These are phyloP conservation scores for Diaporthe destruens DNA, from an alignment of 2,329 filamentous ascomycete genomes.

Conservation along the genomic window DNA sequence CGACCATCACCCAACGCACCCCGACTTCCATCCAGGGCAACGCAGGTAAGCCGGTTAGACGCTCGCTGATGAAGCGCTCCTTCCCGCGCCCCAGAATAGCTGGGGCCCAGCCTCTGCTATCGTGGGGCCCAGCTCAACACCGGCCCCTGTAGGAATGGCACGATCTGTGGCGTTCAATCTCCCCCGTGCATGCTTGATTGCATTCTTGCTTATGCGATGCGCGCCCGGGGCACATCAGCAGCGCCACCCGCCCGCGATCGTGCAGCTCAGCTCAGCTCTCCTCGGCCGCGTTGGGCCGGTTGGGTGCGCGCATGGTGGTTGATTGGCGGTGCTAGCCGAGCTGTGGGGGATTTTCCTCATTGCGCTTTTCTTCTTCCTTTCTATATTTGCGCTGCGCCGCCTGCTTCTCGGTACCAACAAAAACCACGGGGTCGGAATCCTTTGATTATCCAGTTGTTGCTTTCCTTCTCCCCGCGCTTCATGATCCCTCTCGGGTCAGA, in stretches of 20 bases:
- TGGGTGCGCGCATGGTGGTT: background rate
- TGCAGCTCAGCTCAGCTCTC: constrained; percentile 12
- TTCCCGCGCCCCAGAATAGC: constrained; percentile 33
- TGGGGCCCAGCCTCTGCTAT: background rate
- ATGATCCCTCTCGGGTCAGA: background rate
- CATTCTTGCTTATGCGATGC: background rate
- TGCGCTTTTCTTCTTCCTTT: background rate
- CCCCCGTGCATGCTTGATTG: background rate
- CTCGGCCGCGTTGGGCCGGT: constrained; percentile 9
- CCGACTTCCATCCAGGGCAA: background rate
- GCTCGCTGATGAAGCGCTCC: constrained; percentile 19
- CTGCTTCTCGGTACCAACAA: constrained; percentile 6
- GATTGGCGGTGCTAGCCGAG: constrained; percentile 25
- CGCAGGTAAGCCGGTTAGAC: constrained; percentile 1
- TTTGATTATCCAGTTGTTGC: background rate
- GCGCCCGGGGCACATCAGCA: constrained; percentile 9
- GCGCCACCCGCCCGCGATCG: constrained; percentile 16
- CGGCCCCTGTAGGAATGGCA: background rate
- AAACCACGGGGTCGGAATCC: background rate
- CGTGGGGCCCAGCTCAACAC: constrained; percentile 18
- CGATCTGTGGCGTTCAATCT: background rate
- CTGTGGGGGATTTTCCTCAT: constrained; percentile 3
- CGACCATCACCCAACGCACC: background rate
- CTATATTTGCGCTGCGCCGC: constrained; percentile 22
- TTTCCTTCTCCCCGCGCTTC: background rate